phyloP scores from a whole-genome alignment of 495 filamentous ascomycete genomes.

The Neurospora sp. region DNA sequence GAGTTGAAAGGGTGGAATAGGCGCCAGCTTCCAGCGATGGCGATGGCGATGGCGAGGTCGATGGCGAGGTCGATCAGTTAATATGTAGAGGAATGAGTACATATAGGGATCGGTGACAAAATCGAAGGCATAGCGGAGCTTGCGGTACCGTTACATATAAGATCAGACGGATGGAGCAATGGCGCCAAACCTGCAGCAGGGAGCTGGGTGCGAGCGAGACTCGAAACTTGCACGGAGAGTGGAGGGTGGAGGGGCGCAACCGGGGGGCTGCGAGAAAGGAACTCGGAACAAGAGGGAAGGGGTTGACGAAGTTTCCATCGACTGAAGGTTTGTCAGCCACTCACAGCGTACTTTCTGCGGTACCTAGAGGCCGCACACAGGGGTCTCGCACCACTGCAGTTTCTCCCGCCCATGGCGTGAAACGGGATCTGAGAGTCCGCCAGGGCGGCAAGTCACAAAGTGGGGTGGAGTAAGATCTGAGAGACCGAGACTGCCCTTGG shows the following conservation, averaged over 20 bases:
- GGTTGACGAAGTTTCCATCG: neutral
- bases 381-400: neutral
- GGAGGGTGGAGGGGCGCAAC: neutral
- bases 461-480: neutral
- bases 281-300: neutral
- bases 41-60: constrained; percentile 7
- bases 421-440: neutral
- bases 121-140: neutral
- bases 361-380: neutral
- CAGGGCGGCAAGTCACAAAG: neutral
- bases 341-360: neutral
- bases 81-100: neutral
- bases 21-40: constrained; percentile 16
- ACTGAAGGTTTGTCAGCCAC: neutral
- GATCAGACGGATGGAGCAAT: neutral
- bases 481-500: neutral
- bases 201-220: neutral
- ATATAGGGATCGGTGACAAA: neutral
- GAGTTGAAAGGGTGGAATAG: neutral
- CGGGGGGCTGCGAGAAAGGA: neutral
- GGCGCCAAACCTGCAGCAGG: neutral
- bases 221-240: neutral
- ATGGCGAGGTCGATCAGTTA: neutral
- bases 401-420: neutral
- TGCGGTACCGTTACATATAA: neutral